Evolutionary conservation across 1,284 basidiomycete genomes (phyloP), one percentile per base, ranked within the genome.

Genomic region (Ceratobasidium sp.): DNA sequence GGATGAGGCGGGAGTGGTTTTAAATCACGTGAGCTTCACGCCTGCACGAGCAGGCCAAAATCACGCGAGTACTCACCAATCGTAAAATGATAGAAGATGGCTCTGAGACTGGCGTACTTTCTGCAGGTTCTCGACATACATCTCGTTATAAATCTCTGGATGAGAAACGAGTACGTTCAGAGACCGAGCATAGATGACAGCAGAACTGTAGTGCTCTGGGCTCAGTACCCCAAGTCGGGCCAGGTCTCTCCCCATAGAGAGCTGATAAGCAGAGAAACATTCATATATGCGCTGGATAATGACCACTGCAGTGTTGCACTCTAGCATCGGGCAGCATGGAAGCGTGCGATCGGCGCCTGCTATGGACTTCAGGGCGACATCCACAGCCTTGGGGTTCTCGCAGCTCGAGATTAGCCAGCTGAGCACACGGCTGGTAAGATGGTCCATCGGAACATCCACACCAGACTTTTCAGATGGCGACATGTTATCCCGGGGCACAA

Each of bases 321-420:
- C 23, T 23, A 28, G n/a, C 32, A 50, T 16, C 5, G 62, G 62
- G 5, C 49, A n/a, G 16, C 44, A 46, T 11, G 62, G 62, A 16
- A 49, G 46, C 5, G n/a, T 23, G 11, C 30, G 30, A 23, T 50
- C 28, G 21, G 61, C 61, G 8, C 61, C 61, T 5, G 61, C 44
- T 6, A 63, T 47, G 16, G 61, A 43, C n/a, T 63, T 43, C 1
- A 63, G 61, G 14, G 61, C 61, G 11, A 49, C 23, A 30, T 63
- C 61, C 23, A 63, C 61, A 18, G 61, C 28, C 1, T 18, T 43
- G 7, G 41, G 23, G 18, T 43, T 49, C 23, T 49, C 61, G 61
- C 44, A 63, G 28, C 49, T 44, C 5, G 61, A 46, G 21, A 63
- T 49, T n/a, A 63, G n/a, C 61, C 61, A 63, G 46, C 44, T 23